Base-by-base conservation (phyloP, 192 early-diverging fungal genomes). In the Jimgerdemannia flammicorona region DNA sequence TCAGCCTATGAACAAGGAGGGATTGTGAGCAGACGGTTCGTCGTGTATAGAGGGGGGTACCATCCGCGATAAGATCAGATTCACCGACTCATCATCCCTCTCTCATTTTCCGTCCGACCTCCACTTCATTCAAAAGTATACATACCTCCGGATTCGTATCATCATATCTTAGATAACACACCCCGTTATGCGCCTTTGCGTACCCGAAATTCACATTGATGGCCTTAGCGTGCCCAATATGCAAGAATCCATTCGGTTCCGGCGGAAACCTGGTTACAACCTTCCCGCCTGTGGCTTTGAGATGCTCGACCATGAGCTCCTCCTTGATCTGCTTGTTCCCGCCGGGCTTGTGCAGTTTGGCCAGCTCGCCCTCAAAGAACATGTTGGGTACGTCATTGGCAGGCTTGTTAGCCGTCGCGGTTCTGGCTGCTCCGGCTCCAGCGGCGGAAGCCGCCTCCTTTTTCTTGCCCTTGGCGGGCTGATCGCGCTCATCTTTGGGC, bases 151-250 rank as follows among this genome's bases (percentile, higher is more conserved):
- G 88, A 70, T 90, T 90, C 49, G 88, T 90, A 69, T 90, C 88
- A 67, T 90, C 88, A 63, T 87, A 90, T 49, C 88, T 84, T 72
- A 99, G 89, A 84, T 99, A 95, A 77, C 93, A 95, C 59, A 93
- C 78, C 59, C 98, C 98, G 70, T 93, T 87, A 79, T 96, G 91
- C 11, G 92, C 92, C 75, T 90, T 89, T 20, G 98, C 98, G 72
- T 96, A 98, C 66, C 97, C 98, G 92, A 99, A 99, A 87, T 97
- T 99, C 77, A 99, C 92, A 81, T 99, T 99, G 87, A 99, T 98
- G 63, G 97, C 98, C 85, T 99, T 99, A 74, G 97, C 96, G 80
- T 99, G 98, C 70, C 98, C 97, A 84, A 99, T 99, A 82, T 99
- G 97, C 69, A 99, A 86, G 86, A 91, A 98, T 39, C 98, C 97